These are phyloP conservation scores for Wickerhamiella sorbophila DNA, from an alignment of 805 yeast genomes.

Conservation along the genomic window DNA sequence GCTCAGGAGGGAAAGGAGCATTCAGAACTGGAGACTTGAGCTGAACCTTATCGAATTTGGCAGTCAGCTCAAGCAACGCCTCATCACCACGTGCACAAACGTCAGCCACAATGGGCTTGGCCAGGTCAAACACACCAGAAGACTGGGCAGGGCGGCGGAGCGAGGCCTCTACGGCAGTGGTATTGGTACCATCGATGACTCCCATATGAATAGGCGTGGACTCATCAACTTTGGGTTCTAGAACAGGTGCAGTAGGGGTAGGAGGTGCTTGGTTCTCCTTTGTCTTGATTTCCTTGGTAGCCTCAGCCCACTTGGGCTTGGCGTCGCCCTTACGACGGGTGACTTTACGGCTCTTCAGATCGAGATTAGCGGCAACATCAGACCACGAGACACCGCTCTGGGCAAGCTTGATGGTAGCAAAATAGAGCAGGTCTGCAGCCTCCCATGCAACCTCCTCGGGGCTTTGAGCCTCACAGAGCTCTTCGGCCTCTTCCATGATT, in stretches of 20 bases:
- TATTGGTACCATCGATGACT: slow-evolving; percentile 24
- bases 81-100: slow-evolving; percentile 70
- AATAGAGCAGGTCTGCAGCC: slow-evolving; percentile 77
- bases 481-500: slow-evolving; percentile 93
- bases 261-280: background rate
- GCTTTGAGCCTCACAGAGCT: slow-evolving; percentile 67
- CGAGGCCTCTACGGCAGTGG: slow-evolving; percentile 40
- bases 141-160: slow-evolving; percentile 93
- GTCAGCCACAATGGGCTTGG: slow-evolving; percentile 71
- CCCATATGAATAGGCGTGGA: slow-evolving; percentile 14
- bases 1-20: slow-evolving; percentile 77
- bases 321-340: slow-evolving; percentile 95
- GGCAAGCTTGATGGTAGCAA: slow-evolving; percentile 49
- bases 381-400: slow-evolving; percentile 64
- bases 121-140: slow-evolving; percentile 81
- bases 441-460: slow-evolving; percentile 82
- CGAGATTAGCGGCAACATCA: slow-evolving; percentile 76
- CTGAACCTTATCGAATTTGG: slow-evolving; percentile 76
- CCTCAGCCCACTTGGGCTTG: slow-evolving; percentile 48
- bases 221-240: background rate
- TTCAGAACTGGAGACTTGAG: slow-evolving; percentile 56
- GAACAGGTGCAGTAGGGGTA: background rate
- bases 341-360: slow-evolving; percentile 69
- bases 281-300: slow-evolving; percentile 8
- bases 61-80: slow-evolving; percentile 80